phyloP scores from a whole-genome alignment of 75 land plant species.

The Picea sitchensis region DNA sequence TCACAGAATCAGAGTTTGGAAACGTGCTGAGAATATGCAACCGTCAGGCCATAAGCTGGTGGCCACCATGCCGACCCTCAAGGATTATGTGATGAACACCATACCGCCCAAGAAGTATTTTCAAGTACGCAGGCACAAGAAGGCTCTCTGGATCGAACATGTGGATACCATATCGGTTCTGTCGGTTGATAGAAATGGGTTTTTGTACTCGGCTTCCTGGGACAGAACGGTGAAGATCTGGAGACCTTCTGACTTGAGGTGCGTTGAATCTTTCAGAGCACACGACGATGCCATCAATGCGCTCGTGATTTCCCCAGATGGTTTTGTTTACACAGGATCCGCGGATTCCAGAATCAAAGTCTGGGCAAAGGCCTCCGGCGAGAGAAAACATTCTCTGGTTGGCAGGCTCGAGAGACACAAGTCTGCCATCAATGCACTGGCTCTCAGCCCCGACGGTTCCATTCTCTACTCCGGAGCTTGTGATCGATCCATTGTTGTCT shows the following conservation, averaged over 20 bases:
- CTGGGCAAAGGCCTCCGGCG: constrained; percentile 17
- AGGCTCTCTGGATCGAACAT: constrained; percentile 66
- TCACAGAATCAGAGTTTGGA: constrained; percentile 73
- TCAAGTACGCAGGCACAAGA: constrained; percentile 57
- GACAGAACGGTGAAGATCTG: constrained; percentile 75
- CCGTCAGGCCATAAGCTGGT: constrained; percentile 25
- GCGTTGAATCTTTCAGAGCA: constrained; percentile 44
- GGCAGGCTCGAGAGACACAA: constrained; percentile 49
- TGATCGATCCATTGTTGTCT: constrained; percentile 55
- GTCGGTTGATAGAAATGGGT: constrained; percentile 26
- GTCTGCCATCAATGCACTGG: constrained; percentile 68
- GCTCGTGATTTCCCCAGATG: constrained; percentile 31
- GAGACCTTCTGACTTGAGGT: constrained; percentile 57
- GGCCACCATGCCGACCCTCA: constrained; percentile 36
- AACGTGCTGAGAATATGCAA: not conserved
- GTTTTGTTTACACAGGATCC: constrained; percentile 45
- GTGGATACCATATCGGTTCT: constrained; percentile 62
- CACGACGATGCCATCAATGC: constrained; percentile 65
- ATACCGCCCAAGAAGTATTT: constrained; percentile 48
- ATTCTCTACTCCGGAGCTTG: constrained; percentile 64
- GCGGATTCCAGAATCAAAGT: constrained; percentile 45
- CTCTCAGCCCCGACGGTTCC: constrained; percentile 38
- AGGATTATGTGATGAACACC: constrained; percentile 10
- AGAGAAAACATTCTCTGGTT: constrained; percentile 25
- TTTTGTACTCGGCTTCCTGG: constrained; percentile 81